Conservation (phyloP, 352 stramenopile species). For the Phytophthora megakarya region DNA sequence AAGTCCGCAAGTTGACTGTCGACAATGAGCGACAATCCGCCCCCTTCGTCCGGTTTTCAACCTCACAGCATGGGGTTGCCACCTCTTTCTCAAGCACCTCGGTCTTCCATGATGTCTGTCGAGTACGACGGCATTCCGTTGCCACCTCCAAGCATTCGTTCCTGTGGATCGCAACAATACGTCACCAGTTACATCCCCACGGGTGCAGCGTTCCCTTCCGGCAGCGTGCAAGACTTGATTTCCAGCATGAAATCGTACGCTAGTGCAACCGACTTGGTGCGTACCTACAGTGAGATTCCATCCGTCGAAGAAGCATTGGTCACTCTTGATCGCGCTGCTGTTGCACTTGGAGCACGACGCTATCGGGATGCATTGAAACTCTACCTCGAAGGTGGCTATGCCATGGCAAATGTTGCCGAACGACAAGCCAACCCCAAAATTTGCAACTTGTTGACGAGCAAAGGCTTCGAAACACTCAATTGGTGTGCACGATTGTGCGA, state of each 20-base stretch:
- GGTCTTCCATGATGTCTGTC: constrained; percentile 58
- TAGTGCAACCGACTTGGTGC: constrained; percentile 73
- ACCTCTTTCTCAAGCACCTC: constrained; percentile 39
- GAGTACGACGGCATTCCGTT: constrained; percentile 65
- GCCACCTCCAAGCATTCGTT: constrained; percentile 71
- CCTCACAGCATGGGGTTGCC: constrained; percentile 33
- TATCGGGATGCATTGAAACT: constrained; percentile 84
- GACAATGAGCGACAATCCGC: constrained; percentile 29
- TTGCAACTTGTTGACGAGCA: constrained; percentile 84
- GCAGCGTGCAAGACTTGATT: constrained; percentile 75
- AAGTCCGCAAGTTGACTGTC: constrained; percentile 21
- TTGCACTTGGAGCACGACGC: constrained; percentile 57
- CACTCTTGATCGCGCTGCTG: constrained; percentile 71
- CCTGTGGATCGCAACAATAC: constrained; percentile 77
- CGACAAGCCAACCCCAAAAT: constrained; percentile 82
- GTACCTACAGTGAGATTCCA: constrained; percentile 74
- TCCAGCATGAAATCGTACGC: constrained; percentile 81
- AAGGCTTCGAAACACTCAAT: constrained; percentile 87
- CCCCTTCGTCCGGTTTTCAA: constrained; percentile 34
- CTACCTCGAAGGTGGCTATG: constrained; percentile 84
- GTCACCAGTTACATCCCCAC: constrained; percentile 80
- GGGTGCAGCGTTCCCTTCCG: constrained; percentile 53
- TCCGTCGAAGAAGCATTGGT: constrained; percentile 80
- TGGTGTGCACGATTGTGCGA: constrained; percentile 83
- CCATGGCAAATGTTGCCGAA: constrained; percentile 84